These are phyloP conservation scores for Fusarium cyanostomum DNA, from an alignment of 2,329 filamentous ascomycete species.

Conservation along the genomic window DNA sequence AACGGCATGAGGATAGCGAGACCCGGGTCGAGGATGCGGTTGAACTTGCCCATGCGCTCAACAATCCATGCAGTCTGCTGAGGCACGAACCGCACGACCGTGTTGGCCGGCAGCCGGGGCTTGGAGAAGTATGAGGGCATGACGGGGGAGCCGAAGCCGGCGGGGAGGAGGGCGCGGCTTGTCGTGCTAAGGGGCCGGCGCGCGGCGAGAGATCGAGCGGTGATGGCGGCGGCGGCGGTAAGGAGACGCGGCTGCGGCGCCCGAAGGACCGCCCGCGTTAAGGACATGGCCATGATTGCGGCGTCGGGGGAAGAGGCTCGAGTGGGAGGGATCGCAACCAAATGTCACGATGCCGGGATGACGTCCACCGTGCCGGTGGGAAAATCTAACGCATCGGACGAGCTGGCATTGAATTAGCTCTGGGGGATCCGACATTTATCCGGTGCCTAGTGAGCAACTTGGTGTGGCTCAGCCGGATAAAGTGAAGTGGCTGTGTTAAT, in stretches of 20 bases:
- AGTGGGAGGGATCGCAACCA: conserved; percentile 16
- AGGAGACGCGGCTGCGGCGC: conserved; percentile 37
- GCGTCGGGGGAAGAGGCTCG: conserved; percentile 1
- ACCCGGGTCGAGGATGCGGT: conserved; percentile 90
- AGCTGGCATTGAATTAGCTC: conserved; percentile 16
- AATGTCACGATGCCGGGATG: conserved; percentile 35
- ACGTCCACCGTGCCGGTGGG: conserved; percentile 37
- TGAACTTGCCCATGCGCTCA: conserved; percentile 98
- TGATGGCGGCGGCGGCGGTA: conserved; percentile 24
- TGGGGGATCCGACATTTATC: conserved; percentile 29
- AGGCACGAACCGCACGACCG: conserved; percentile 94
- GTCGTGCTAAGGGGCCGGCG: conserved; percentile 47
- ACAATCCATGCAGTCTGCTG: conserved; percentile 99
- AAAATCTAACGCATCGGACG: conserved; percentile 30
- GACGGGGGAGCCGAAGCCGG: conserved; percentile 45
- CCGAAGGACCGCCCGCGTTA: conserved; percentile 45
- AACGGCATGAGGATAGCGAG: conserved; percentile 89
- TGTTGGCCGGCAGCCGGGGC: conserved; percentile 85
- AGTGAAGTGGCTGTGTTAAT: conserved; percentile 2
- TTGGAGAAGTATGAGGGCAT: conserved; percentile 83
- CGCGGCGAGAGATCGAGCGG: conserved; percentile 26
- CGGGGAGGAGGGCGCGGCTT: conserved; percentile 45
- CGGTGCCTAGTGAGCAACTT: conserved; percentile 9
- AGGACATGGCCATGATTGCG: conserved; percentile 44
- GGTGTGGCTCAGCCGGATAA: conserved; percentile 14